Base-by-base conservation (phyloP, 83 land plant genomes). In the Thuja plicata region DNA sequence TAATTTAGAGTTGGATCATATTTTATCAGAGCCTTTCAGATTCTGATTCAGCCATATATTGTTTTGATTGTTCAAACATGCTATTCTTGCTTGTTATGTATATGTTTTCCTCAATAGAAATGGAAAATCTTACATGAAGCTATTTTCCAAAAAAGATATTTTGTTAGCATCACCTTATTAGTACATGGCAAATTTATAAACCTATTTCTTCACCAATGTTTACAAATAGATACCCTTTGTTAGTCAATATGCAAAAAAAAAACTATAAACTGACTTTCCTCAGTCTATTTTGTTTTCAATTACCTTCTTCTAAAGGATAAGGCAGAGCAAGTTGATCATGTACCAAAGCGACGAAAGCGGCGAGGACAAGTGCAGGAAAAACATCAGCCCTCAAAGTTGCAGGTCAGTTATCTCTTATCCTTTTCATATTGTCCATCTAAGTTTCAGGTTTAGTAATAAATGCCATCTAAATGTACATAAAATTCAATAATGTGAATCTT, bases 261-360 rank as follows among this genome's bases (percentile, higher is more conserved):
- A 41, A 24, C 40, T 79, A 79, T 7, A 21, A 40, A 43, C 45
- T 79, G 40, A 38, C 9, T 60, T 87, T 46, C 34, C 35, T 89
- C 77, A 37, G 15, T 60, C 43, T 55, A 9, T 52, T 30, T 55
- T 87, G 30, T 84, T 16, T 46, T 24, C 37, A 66, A 57, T 40
- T 45, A 24, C 84, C 8, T 55, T 40, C 54, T n/a, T 88, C n/a
- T 50, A 92, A 94, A 89, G 91, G 88, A 66, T 74, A 54, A 27
- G 88, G 85, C 15, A 32, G 30, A 38, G 7, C 84, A 88, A 21
- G 89, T 77, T 38, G 89, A 46, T n/a, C 10, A 83, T 90, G 89
- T 57, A 35, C 78, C 89, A 40, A 95, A 93, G 84, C 94, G 94
- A 17, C 89, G 90, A 48, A 95, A 88, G 89, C 89, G 94, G 79